Evolutionary conservation across 306 rosid genomes (phyloP), one percentile per base, ranked within the genome.

Genomic region (Corylus americana): DNA sequence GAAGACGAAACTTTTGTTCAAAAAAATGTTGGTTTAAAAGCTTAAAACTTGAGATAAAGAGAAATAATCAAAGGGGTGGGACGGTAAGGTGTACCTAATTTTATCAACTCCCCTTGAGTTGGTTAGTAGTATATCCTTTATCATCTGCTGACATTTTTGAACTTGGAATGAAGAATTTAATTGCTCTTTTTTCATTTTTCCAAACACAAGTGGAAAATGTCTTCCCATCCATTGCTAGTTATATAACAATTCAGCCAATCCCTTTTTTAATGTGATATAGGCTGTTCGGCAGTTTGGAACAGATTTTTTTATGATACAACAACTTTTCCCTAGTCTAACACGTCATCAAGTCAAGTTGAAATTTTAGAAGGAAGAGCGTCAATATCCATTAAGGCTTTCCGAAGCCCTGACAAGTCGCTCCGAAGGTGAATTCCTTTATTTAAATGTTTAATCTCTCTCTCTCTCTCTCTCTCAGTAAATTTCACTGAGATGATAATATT

Each of bases 281-380:
- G 97, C 90, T 64, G 76, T 94, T 71, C 86, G 83, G 78, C 89
- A 88, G 88, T 88, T 91, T 37, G 97, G 97, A 69, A 80, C 93
- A 31, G 94, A 91, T 87, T 92, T 94, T 87, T 79, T 84, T 75
- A 79, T 89, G 94, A 88, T 94, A 76, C 92, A 89, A 78, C 89
- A 83, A 58, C 90, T 89, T 83, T 94, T 92, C 76, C 97, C 92
- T 1, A 82, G 74, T 80, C 86, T 86, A 83, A 81, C 97, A 35
- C 91, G 89, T 11, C 87, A 72, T 72, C 98, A 94, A 83, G 55
- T 94, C 77, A 92, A 87, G 87, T 81, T 78, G 83, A 94, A 94
- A 74, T 94, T 84, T 85, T 91, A 91, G 86, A 91, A 80, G 84
- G 97, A 92, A 89, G 93, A 89, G 83, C 85, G 87, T 11, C 90